phyloP scores from a whole-genome alignment of 73 alveolate species.

The Paramecium sonneborni region DNA sequence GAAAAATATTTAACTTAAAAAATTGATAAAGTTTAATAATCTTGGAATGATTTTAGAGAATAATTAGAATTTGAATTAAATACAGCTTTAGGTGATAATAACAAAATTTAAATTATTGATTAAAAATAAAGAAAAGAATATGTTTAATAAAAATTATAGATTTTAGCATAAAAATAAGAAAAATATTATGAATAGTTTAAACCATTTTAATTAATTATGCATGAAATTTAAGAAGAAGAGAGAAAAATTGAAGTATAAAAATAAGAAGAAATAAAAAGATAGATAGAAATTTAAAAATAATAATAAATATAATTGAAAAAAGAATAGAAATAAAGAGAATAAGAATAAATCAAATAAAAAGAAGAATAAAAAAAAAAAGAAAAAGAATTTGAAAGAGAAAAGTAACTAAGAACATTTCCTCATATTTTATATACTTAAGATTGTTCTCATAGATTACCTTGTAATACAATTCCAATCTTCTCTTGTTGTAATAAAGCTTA shows the following conservation, averaged over 20 bases:
- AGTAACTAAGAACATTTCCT: conserved; percentile 55
- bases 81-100: conserved; percentile 16
- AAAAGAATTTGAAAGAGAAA: conserved; percentile 34
- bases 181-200: neutral
- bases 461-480: conserved; percentile 65
- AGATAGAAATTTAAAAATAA: neutral
- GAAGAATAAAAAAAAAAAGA: conserved; percentile 5
- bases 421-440: conserved; percentile 44
- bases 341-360: neutral
- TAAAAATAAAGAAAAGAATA: neutral
- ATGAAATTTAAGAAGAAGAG: conserved; percentile 4
- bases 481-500: conserved; percentile 65
- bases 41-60: neutral
- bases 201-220: neutral
- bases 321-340: neutral
- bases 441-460: conserved; percentile 48
- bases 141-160: neutral
- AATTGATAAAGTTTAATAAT: neutral
- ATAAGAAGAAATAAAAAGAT: neutral
- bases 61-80: neutral
- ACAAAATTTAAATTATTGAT: neutral
- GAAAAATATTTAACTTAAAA: neutral
- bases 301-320: neutral
- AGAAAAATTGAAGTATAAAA: neutral
- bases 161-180: neutral